A percentile compares a stretch with the other conserved stretches of the same genome.
Conservation (phyloP, 2,329 filamentous ascomycete genomes). For the Cordyceps pruinosa region DNA sequence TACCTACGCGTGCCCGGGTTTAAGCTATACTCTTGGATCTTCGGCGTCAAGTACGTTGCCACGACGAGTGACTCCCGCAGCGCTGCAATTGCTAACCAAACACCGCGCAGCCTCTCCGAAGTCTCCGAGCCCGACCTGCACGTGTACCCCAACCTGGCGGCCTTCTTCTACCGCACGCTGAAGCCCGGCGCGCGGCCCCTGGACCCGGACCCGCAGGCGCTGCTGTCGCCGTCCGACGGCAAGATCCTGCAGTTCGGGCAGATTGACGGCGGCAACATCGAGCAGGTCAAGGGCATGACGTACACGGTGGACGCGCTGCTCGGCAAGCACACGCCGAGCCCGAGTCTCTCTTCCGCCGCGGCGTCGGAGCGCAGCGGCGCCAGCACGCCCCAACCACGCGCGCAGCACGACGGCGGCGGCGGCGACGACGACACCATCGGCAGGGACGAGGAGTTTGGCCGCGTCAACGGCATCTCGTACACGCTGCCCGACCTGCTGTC, state of each 20-base stretch:
- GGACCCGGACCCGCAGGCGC: slow-evolving; percentile 69
- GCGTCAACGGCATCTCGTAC: slow-evolving; percentile 91
- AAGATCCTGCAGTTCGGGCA: slow-evolving; percentile 85
- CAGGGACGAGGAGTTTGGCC: slow-evolving; percentile 86
- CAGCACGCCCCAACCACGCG: slow-evolving; percentile 20
- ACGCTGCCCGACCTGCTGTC: slow-evolving; percentile 83
- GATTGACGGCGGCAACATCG: slow-evolving; percentile 89
- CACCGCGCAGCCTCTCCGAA: slow-evolving; percentile 61
- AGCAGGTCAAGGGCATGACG: slow-evolving; percentile 98
- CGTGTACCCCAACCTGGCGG: slow-evolving; percentile 82
- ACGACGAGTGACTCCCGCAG: not conserved
- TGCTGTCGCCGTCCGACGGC: slow-evolving; percentile 86
- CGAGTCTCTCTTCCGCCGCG: slow-evolving; percentile 44
- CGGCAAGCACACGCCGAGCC: slow-evolving; percentile 55
- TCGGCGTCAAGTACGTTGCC: slow-evolving; percentile 67
- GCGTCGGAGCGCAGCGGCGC: slow-evolving; percentile 15
- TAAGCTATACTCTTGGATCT: slow-evolving; percentile 82
- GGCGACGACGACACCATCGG: slow-evolving; percentile 61
- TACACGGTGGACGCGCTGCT: slow-evolving; percentile 92
- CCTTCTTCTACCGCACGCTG: slow-evolving; percentile 94
- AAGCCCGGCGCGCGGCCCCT: slow-evolving; percentile 84
- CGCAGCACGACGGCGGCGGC: slow-evolving; percentile 37
- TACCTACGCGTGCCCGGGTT: slow-evolving; percentile 84
- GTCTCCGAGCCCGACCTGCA: slow-evolving; percentile 83
- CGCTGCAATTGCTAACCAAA: not conserved